These are phyloP conservation scores for Rhododendron mucronatum DNA, from an alignment of 148 eudicot species.

Conservation along the genomic window DNA sequence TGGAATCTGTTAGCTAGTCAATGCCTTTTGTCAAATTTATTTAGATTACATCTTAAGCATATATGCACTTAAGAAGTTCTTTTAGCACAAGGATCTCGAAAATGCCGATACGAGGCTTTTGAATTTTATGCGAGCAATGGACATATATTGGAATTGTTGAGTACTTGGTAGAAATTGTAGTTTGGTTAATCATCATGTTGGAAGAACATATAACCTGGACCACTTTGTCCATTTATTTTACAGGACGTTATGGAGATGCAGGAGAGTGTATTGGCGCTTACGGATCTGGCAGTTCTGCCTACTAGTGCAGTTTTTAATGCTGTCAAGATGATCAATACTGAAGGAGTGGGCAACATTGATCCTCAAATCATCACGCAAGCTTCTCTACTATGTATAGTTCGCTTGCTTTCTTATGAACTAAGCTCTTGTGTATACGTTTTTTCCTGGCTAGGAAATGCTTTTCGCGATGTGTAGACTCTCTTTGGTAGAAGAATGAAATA, in stretches of 20 bases:
- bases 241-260: constrained; percentile 25
- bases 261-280: constrained; percentile 28
- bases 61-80: background rate
- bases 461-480: background rate
- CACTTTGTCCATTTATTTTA: background rate
- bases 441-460: background rate
- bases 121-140: background rate
- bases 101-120: background rate
- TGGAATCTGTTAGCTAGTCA: background rate
- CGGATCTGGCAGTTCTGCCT: constrained; percentile 33
- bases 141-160: background rate
- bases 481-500: background rate
- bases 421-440: background rate
- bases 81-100: background rate
- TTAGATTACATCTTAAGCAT: background rate
- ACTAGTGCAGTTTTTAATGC: constrained; percentile 32
- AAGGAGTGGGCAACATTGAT: constrained; percentile 20
- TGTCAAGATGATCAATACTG: constrained; percentile 28
- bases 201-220: background rate
- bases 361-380: constrained; percentile 39
- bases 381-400: constrained; percentile 29
- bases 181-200: background rate
- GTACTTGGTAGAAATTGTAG: background rate
- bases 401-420: background rate
- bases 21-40: background rate